Evolutionary conservation across 805 yeast species (phyloP).

Genomic region (Kluyveromyces nonfermentans): DNA sequence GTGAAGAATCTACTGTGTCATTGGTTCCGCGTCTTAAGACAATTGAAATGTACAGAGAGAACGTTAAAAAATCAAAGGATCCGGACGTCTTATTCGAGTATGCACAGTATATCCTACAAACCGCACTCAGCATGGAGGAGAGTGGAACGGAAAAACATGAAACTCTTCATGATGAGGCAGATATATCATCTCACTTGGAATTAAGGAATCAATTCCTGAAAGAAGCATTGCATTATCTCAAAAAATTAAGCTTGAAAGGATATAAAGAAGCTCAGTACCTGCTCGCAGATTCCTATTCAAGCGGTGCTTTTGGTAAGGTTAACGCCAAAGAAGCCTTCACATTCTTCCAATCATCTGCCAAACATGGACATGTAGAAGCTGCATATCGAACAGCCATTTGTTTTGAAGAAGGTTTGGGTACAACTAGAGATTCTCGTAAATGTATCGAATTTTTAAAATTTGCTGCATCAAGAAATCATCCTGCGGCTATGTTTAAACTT

Average conservation of each 20-base stretch:
- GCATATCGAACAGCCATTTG: conserved; percentile 88
- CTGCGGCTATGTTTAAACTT: conserved; percentile 92
- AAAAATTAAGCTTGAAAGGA: conserved; percentile 67
- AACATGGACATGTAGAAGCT: conserved; percentile 85
- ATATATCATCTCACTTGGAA: conserved; percentile 17
- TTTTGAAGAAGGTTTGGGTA: conserved; percentile 90
- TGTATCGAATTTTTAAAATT: conserved; percentile 73
- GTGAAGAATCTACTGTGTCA: conserved; percentile 36
- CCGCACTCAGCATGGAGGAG: conserved; percentile 55
- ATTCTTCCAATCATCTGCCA: conserved; percentile 82
- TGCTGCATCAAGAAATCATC: conserved; percentile 87
- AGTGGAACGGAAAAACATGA: conserved; percentile 6
- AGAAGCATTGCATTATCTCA: conserved; percentile 67
- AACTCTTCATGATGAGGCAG: conserved; percentile 3
- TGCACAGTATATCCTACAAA: conserved; percentile 83
- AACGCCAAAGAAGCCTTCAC: conserved; percentile 69
- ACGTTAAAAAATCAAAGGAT: conserved; percentile 77
- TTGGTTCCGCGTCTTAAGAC: conserved; percentile 73
- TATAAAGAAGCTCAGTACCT: conserved; percentile 86
- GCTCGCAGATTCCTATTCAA: conserved; percentile 79
- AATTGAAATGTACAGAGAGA: conserved; percentile 75
- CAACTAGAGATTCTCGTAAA: conserved; percentile 77
- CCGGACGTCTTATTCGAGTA: conserved; percentile 82
- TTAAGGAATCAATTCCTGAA: conserved; percentile 52
- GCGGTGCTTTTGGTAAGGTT: conserved; percentile 74